Evolutionary conservation across 2,329 filamentous ascomycete genomes (phyloP).

Genomic region (Stemphylium lycopersici): DNA sequence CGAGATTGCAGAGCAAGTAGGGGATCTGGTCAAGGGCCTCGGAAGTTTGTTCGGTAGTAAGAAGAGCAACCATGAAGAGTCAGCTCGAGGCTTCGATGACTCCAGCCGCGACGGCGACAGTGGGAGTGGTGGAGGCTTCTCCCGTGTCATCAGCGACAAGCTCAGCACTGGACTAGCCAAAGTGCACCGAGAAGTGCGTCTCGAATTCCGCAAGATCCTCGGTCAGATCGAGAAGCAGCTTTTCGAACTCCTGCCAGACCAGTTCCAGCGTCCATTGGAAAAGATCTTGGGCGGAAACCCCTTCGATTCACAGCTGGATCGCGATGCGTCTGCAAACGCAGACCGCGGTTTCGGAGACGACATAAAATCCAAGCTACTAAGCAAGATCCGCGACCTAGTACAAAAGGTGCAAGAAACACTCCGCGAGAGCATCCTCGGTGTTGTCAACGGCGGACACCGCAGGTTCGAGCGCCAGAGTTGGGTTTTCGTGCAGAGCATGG

Average conservation of each 20-base stretch:
- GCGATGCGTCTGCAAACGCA: conserved; percentile 27
- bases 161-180: conserved; percentile 38
- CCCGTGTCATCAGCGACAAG: conserved; percentile 37
- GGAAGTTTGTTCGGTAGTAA: conserved; percentile 31
- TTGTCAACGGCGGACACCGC: conserved; percentile 40
- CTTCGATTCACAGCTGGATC: conserved; percentile 38
- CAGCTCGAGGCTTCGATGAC: conserved; percentile 25
- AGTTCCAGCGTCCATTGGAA: conserved; percentile 37
- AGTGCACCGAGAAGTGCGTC: conserved; percentile 38
- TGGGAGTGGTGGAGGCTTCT: conserved; percentile 30
- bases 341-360: conserved; percentile 39
- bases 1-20: conserved; percentile 38
- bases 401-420: conserved; percentile 39
- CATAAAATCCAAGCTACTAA: conserved; percentile 35
- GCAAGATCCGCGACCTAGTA: conserved; percentile 35
- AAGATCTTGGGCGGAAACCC: conserved; percentile 40
- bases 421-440: conserved; percentile 36
- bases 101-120: conserved; percentile 17
- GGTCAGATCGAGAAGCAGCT: conserved; percentile 39
- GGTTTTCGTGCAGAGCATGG: conserved; percentile 40
- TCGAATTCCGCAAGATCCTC: conserved; percentile 38
- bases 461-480: conserved; percentile 40
- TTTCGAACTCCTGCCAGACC: conserved; percentile 37
- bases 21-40: conserved; percentile 36
- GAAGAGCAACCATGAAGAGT: conserved; percentile 28